phyloP scores from a whole-genome alignment of 495 filamentous ascomycete genomes.

The Umbilicaria muhlenbergii region DNA sequence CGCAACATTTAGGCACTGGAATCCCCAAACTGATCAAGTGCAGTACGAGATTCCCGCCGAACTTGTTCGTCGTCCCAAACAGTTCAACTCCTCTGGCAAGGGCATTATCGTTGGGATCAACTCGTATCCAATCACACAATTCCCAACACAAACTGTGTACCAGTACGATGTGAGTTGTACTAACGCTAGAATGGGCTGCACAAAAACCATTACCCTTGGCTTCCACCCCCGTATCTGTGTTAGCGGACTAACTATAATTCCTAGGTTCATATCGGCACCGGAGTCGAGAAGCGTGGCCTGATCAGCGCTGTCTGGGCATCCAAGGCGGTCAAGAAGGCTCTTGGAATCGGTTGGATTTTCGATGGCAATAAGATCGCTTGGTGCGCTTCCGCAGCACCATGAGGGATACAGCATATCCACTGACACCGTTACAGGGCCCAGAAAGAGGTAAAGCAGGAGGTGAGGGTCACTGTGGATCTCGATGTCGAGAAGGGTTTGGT shows the following conservation, averaged over 20 bases:
- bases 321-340: slow-evolving; percentile 31
- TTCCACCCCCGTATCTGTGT: background rate
- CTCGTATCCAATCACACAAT: slow-evolving; percentile 47
- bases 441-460: slow-evolving; percentile 18
- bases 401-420: background rate
- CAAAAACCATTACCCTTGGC: background rate
- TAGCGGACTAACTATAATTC: background rate
- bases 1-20: no score
- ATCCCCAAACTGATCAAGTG: no score
- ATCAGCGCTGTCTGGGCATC: slow-evolving; percentile 63
- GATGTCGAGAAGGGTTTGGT: slow-evolving; percentile 37
- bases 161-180: slow-evolving; percentile 71
- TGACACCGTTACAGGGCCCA: slow-evolving; percentile 20
- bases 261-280: slow-evolving; percentile 47
- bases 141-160: slow-evolving; percentile 38
- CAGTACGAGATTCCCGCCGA: slow-evolving; percentile 13
- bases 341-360: slow-evolving; percentile 48
- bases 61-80: slow-evolving; percentile 25
- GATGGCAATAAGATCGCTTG: slow-evolving; percentile 71
- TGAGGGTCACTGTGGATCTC: slow-evolving; percentile 44
- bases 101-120: slow-evolving; percentile 49
- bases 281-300: slow-evolving; percentile 42
- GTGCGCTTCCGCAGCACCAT: slow-evolving; percentile 29
- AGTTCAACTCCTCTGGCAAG: slow-evolving; percentile 41
- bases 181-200: background rate